Conservation (phyloP, 2,329 filamentous ascomycete species). For the Drechslera avenae region DNA sequence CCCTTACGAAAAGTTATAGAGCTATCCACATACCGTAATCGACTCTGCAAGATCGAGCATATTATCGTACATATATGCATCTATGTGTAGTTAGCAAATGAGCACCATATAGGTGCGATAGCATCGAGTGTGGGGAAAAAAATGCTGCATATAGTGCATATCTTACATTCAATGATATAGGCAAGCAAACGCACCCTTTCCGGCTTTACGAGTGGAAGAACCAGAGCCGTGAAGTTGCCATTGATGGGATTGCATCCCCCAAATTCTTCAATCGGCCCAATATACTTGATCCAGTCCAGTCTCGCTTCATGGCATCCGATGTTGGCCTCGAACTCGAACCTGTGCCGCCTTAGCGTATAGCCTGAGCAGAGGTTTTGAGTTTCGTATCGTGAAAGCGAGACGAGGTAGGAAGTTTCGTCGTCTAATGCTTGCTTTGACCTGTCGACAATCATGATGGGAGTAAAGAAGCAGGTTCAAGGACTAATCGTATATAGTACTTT, state of each 20-base stretch:
- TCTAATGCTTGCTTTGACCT: neutral
- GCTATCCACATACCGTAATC: neutral
- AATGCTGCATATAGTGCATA: neutral
- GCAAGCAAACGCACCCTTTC: neutral
- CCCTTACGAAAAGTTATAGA: too few relatives aligned
- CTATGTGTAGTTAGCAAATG: too few relatives aligned
- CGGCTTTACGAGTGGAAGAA: neutral
- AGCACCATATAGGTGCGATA: too few relatives aligned
- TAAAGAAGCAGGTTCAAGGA: too few relatives aligned
- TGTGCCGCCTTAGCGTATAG: neutral
- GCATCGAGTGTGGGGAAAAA: too few relatives aligned
- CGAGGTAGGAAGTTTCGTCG: neutral
- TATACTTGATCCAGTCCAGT: slow-evolving; percentile 3
- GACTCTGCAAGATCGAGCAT: neutral
- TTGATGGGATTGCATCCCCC: slow-evolving; percentile 5
- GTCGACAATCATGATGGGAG: neutral
- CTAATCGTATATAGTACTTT: too few relatives aligned
- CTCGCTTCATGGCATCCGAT: neutral
- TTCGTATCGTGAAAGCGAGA: neutral
- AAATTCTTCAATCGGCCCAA: neutral
- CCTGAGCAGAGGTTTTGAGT: neutral
- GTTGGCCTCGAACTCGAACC: neutral
- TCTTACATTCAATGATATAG: slow-evolving; percentile 1
- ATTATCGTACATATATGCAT: neutral
- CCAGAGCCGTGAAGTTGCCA: neutral